These are phyloP conservation scores for Cyberlindnera xylosilytica DNA, from an alignment of 805 yeast genomes.

Conservation along the genomic window DNA sequence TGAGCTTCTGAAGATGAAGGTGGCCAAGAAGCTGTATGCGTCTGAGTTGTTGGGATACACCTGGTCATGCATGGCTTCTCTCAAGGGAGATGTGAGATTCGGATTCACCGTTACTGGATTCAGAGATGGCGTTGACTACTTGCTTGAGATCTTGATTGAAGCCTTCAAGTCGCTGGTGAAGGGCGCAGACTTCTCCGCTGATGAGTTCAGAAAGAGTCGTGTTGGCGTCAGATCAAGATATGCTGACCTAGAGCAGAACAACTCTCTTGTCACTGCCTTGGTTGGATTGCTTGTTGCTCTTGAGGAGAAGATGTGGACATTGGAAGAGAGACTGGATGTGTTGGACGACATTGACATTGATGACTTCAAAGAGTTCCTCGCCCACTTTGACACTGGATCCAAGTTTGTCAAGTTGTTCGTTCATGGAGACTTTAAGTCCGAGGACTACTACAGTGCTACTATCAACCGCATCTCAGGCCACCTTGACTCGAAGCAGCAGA, in stretches of 20 bases:
- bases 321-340: constrained; percentile 54
- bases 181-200: constrained; percentile 22
- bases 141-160: constrained; percentile 34
- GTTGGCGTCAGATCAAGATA: constrained; percentile 46
- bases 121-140: constrained; percentile 33
- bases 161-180: constrained; percentile 29
- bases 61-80: constrained; percentile 55
- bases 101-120: constrained; percentile 54
- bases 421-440: constrained; percentile 45
- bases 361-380: constrained; percentile 31
- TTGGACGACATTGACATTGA: constrained; percentile 46
- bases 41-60: constrained; percentile 52
- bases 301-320: constrained; percentile 54
- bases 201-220: constrained; percentile 44
- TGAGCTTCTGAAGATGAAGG: constrained; percentile 40
- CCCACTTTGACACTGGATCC: constrained; percentile 26
- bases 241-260: constrained; percentile 38
- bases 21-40: constrained; percentile 46
- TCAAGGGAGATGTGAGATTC: constrained; percentile 52
- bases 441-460: constrained; percentile 24
- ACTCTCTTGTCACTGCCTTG: constrained; percentile 46
- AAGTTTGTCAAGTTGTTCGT: constrained; percentile 41
- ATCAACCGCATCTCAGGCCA: constrained; percentile 29
- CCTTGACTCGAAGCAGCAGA: constrained; percentile 8
- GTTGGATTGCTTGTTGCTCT: constrained; percentile 48